Evolutionary conservation across 306 rosid genomes (phyloP).

Genomic region (Citrullus mucosospermus): DNA sequence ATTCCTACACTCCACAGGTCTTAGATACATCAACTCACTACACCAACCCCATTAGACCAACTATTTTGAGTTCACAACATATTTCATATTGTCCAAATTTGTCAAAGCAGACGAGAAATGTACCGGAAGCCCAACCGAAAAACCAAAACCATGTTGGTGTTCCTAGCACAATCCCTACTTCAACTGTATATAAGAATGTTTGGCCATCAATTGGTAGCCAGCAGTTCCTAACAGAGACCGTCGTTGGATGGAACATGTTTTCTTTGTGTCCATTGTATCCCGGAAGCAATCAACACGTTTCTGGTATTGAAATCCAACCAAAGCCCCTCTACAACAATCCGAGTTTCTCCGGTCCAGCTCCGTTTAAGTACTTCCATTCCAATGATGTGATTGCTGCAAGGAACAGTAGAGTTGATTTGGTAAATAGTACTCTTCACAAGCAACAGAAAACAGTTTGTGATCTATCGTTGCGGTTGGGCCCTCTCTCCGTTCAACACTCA

Average conservation of each 20-base stretch:
- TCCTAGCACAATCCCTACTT: not conserved
- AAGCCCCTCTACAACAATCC: conserved; percentile 9
- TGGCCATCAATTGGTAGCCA: not conserved
- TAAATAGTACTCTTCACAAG: conserved; percentile 7
- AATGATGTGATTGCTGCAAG: conserved; percentile 9
- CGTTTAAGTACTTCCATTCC: conserved; percentile 1
- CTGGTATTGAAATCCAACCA: conserved; percentile 5
- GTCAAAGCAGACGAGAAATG: not conserved
- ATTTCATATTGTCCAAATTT: not conserved
- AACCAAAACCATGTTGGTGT: not conserved
- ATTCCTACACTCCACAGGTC: conserved; percentile 9
- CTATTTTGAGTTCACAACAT: not conserved
- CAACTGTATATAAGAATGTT: not conserved
- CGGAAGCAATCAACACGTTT: conserved; percentile 16
- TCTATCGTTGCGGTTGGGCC: conserved; percentile 56
- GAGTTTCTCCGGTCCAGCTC: conserved; percentile 15
- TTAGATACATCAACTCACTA: not conserved
- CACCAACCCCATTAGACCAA: conserved; percentile 8
- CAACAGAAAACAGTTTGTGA: conserved; percentile 26
- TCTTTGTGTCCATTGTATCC: conserved; percentile 39
- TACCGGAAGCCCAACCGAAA: not conserved
- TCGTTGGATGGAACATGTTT: conserved; percentile 13
- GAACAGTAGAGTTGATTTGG: not conserved
- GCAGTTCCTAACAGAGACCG: conserved; percentile 12
- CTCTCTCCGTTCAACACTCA: conserved; percentile 13